Evolutionary conservation across 371 early-diverging fungal genomes (phyloP).

Genomic region (Rhizopus stolonifer): DNA sequence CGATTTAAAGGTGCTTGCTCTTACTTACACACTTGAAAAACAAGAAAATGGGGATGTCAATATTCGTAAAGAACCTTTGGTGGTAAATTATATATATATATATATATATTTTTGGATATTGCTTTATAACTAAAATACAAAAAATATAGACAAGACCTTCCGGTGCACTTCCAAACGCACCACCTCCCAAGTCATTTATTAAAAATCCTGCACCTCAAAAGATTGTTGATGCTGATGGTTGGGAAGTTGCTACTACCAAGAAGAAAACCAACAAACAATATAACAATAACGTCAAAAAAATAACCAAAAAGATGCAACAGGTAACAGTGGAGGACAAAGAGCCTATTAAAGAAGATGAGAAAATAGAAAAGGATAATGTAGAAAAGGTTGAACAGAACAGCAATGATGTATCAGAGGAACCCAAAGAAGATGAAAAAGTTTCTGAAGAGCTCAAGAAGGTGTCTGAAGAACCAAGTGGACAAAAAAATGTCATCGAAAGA

Average conservation of each 20-base stretch:
- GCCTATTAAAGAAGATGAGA: conserved; percentile 21
- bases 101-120: not conserved
- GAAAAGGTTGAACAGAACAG: conserved; percentile 19
- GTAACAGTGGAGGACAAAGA: conserved; percentile 7
- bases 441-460: conserved; percentile 86
- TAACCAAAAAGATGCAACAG: conserved; percentile 12
- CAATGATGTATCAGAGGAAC: conserved; percentile 14
- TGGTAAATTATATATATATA: conserved; percentile 22
- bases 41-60: conserved; percentile 65
- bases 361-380: conserved; percentile 18
- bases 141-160: conserved; percentile 32
- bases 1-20: conserved; percentile 89
- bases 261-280: conserved; percentile 28
- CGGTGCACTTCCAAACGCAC: conserved; percentile 41
- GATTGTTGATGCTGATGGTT: conserved; percentile 52
- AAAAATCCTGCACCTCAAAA: conserved; percentile 17
- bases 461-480: conserved; percentile 61
- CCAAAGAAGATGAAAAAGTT: conserved; percentile 29
- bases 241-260: conserved; percentile 41
- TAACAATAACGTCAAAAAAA: not conserved
- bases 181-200: conserved; percentile 31
- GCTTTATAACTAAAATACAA: not conserved
- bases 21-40: conserved; percentile 84
- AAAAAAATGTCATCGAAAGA: conserved; percentile 29
- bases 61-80: conserved; percentile 63